Percentiles rank a stretch among this genome's conserved stretches.
phyloP scores from a whole-genome alignment of 768 basidiomycete genomes.

The Multifurca ochricompacta region DNA sequence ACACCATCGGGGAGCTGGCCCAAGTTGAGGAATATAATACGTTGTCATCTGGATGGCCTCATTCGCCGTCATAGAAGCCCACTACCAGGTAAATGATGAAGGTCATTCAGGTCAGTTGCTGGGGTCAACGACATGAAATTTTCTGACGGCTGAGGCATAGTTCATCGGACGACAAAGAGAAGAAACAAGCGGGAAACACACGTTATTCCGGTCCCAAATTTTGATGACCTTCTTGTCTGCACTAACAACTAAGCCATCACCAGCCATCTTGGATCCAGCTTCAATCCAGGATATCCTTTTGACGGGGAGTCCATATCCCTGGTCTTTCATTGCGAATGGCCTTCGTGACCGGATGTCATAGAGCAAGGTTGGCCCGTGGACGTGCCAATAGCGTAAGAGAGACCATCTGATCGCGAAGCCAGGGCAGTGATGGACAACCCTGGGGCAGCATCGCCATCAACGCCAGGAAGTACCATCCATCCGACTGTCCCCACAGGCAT shows the following conservation, averaged over 20 bases:
- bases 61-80: conserved; percentile 90
- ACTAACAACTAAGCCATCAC: conserved; percentile 81
- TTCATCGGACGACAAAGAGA: conserved; percentile 5
- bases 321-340: conserved; percentile 87
- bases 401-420: conserved; percentile 76
- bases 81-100: conserved; percentile 84
- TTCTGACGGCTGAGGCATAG: conserved; percentile 52
- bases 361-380: conserved; percentile 90
- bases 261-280: conserved; percentile 75
- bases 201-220: conserved; percentile 86
- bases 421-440: conserved; percentile 72
- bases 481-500: conserved; percentile 32
- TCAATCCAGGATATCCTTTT: conserved; percentile 86
- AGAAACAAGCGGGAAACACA: conserved; percentile 44
- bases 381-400: conserved; percentile 91
- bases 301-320: conserved; percentile 90
- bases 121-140: conserved; percentile 95
- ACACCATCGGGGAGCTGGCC: conserved; percentile 95
- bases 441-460: conserved; percentile 28
- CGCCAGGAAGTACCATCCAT: conserved; percentile 29
- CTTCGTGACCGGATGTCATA: conserved; percentile 86
- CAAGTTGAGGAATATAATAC: conserved; percentile 93
- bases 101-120: conserved; percentile 78
- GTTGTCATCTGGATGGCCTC: conserved; percentile 95
- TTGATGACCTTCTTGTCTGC: conserved; percentile 97